phyloP scores from a whole-genome alignment of 331 rosid genomes.

The Arachis monticola region DNA sequence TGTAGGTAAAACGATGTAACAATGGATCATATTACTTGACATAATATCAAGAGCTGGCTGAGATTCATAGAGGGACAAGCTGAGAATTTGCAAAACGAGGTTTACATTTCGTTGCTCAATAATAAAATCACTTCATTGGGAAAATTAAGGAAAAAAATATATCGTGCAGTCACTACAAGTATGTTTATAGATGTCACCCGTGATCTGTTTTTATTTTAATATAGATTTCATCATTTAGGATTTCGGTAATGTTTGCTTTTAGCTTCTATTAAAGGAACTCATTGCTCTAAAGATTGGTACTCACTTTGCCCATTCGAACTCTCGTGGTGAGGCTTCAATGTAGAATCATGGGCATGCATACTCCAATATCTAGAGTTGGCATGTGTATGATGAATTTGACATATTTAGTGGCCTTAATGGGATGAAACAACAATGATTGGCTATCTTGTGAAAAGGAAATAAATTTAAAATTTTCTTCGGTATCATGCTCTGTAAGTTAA shows the following conservation, averaged over 20 bases:
- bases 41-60: neutral
- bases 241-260: conserved; percentile 35
- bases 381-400: conserved; percentile 28
- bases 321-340: conserved; percentile 54
- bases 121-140: neutral
- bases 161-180: neutral
- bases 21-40: conserved; percentile 8
- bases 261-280: conserved; percentile 56
- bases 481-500: conserved; percentile 59
- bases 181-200: neutral
- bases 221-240: conserved; percentile 3
- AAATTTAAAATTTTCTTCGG: conserved; percentile 50
- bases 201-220: neutral
- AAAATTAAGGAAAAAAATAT: neutral
- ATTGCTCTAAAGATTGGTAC: conserved; percentile 72
- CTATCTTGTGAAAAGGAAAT: conserved; percentile 75
- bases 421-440: conserved; percentile 89
- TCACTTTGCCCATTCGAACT: conserved; percentile 79
- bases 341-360: conserved; percentile 10
- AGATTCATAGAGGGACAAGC: neutral
- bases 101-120: neutral
- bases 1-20: neutral
- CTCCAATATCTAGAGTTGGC: conserved; percentile 18
- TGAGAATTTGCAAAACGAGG: neutral
- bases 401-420: conserved; percentile 60